Evolutionary conservation across 257 asterid genomes (phyloP), one percentile per base, ranked within the genome.

Genomic region (Gentiana straminea): DNA sequence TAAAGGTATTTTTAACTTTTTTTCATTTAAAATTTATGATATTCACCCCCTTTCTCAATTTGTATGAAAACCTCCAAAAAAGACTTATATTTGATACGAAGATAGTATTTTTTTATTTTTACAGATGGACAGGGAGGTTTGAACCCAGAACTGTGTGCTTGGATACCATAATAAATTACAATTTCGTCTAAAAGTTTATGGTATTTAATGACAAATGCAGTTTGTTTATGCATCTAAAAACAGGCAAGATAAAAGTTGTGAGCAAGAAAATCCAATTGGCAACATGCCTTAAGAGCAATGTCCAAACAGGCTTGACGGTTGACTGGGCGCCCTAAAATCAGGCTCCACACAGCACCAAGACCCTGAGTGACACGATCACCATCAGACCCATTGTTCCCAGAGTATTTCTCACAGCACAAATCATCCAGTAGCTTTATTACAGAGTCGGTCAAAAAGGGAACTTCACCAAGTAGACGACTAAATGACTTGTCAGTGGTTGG

Each of bases 331-430:
- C 83, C 85, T 68, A 85, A 66, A 62, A 86, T 85, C 77, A 92
- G 81, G 77, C 91, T 82, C 99, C 97, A 88, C 57, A 81, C 80
- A 35, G 90, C 94, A 64, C 95, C 97, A 54, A 92, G 97, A 57
- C 97, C 97, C 78, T 92, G 99, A 73, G 97, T 85, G 64, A 85
- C 94, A 72, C 86, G 97, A 60, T 92, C 99, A 65, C 88, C 83
- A 71, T 81, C 95, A 67, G 75, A 79, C 44, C 64, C 66, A 75
- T 80, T 88, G 57, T 69, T 69, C 58, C 83, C 93, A 49, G 73
- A 69, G 64, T 69, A 64, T 68, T 65, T 72, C 59, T 76, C 84
- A 69, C 81, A 74, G 74, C 97, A 85, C 64, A 92, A 68, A 68
- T 85, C 92, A 64, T 74, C 78, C 61, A 92, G 79, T 64, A 92